Conservation (phyloP, 257 asterid species). For the Solanum chilense region DNA sequence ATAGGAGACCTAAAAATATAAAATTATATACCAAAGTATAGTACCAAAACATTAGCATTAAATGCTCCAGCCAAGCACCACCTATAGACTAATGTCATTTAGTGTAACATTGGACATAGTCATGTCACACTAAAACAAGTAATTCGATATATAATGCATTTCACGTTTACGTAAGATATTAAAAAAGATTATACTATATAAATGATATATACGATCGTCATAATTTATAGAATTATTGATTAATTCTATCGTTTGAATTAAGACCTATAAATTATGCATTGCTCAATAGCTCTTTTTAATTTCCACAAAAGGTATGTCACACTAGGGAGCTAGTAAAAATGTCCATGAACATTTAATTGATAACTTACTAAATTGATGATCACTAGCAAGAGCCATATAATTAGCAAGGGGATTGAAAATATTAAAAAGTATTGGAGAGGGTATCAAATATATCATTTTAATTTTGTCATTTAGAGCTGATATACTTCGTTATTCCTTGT, state of each 20-base stretch:
- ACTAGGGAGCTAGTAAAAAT: not conserved
- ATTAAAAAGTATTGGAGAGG: no score
- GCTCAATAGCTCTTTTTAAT: no score
- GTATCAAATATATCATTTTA: no score
- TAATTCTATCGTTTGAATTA: no score
- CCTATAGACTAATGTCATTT: conserved; percentile 28
- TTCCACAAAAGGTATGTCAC: not conserved
- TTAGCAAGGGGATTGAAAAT: not conserved
- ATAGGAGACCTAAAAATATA: not conserved
- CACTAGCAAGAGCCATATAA: not conserved
- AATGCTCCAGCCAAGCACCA: conserved; percentile 30
- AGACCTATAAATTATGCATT: no score
- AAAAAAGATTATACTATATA: not conserved
- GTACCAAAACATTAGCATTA: conserved; percentile 10
- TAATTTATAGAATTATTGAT: not conserved
- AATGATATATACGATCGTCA: not conserved
- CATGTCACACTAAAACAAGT: conserved; percentile 13
- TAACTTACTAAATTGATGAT: not conserved
- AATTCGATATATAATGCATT: not conserved
- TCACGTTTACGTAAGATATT: not conserved
- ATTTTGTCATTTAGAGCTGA: no score
- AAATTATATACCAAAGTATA: not conserved
- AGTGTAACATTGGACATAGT: conserved; percentile 28
- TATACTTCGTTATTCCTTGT: no score
- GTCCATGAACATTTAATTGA: not conserved